Evolutionary conservation across 495 filamentous ascomycete genomes (phyloP).

Genomic region (Tuber brumale): DNA sequence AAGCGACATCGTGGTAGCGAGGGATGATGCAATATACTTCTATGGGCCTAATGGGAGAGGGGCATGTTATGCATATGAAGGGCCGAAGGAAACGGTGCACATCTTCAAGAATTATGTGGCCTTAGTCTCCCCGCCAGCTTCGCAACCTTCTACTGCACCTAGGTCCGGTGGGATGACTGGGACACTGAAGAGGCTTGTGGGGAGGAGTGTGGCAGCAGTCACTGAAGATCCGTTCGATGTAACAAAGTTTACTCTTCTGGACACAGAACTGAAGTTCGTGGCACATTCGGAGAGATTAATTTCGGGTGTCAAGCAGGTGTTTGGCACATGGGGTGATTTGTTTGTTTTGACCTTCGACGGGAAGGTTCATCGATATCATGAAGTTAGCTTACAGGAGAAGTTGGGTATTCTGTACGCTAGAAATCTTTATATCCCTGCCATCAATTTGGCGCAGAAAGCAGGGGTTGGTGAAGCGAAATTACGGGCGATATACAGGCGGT

Average conservation of each 20-base stretch:
- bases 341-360: slow-evolving; percentile 83
- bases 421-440: slow-evolving; percentile 84
- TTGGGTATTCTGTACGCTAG: slow-evolving; percentile 90
- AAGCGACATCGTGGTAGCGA: slow-evolving; percentile 78
- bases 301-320: slow-evolving; percentile 69
- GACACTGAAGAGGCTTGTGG: slow-evolving; percentile 50
- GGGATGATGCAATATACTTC: slow-evolving; percentile 91
- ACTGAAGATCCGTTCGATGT: slow-evolving; percentile 71
- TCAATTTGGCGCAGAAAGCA: slow-evolving; percentile 85
- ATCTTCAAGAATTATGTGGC: slow-evolving; percentile 82
- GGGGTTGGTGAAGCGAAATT: slow-evolving; percentile 72
- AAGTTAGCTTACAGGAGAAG: slow-evolving; percentile 82
- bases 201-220: slow-evolving; percentile 56
- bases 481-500: slow-evolving; percentile 85
- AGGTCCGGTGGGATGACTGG: slow-evolving; percentile 47
- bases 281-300: slow-evolving; percentile 79
- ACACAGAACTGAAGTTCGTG: slow-evolving; percentile 84
- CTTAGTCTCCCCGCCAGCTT: slow-evolving; percentile 70
- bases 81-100: slow-evolving; percentile 72
- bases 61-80: slow-evolving; percentile 81
- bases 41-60: slow-evolving; percentile 82
- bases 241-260: slow-evolving; percentile 77
- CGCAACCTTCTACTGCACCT: slow-evolving; percentile 38
- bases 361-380: slow-evolving; percentile 82
- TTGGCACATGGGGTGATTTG: slow-evolving; percentile 85